Conservation (phyloP, 805 yeast genomes). For the Schwanniomyces sp. region DNA sequence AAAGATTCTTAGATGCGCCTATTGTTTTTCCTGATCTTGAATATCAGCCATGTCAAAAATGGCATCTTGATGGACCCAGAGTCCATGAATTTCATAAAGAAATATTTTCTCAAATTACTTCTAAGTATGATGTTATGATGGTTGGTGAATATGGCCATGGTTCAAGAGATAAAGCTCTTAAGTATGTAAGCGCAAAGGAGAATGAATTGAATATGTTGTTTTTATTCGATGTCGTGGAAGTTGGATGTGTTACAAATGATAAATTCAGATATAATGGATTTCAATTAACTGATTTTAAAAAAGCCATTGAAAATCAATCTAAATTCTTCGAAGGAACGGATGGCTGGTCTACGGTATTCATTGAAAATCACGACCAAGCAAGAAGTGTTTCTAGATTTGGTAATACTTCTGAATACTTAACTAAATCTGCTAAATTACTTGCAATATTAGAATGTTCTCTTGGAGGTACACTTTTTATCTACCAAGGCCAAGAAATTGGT, state of each 20-base stretch:
- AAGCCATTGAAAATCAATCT: slow-evolving; percentile 33
- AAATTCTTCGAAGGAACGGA: slow-evolving; percentile 48
- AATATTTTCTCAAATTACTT: slow-evolving; percentile 41
- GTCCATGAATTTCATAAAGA: slow-evolving; percentile 60
- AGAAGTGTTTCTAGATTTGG: slow-evolving; percentile 54
- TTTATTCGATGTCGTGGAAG: slow-evolving; percentile 30
- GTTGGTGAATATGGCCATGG: slow-evolving; percentile 57
- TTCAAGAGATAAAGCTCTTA: slow-evolving; percentile 39
- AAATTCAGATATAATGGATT: slow-evolving; percentile 36
- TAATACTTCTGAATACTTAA: slow-evolving; percentile 35
- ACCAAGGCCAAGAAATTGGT: slow-evolving; percentile 64
- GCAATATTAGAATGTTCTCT: slow-evolving; percentile 45
- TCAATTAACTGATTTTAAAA: slow-evolving; percentile 41
- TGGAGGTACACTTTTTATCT: slow-evolving; percentile 55
- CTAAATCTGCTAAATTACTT: slow-evolving; percentile 47
- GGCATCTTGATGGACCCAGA: slow-evolving; percentile 49
- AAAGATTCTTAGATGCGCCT: slow-evolving; percentile 49
- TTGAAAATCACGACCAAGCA: slow-evolving; percentile 62
- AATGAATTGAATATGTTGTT: slow-evolving; percentile 39
- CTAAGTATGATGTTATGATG: slow-evolving; percentile 52
- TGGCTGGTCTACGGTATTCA: slow-evolving; percentile 56
- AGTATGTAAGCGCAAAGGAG: slow-evolving; percentile 41
- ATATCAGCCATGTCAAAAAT: slow-evolving; percentile 37
- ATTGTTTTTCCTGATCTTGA: slow-evolving; percentile 38
- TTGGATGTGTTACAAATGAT: slow-evolving; percentile 37